Percentiles rank a stretch among this genome's conserved stretches.
Evolutionary conservation across 164 flowering plant species (phyloP).

Genomic region (Nelumbo lutea): DNA sequence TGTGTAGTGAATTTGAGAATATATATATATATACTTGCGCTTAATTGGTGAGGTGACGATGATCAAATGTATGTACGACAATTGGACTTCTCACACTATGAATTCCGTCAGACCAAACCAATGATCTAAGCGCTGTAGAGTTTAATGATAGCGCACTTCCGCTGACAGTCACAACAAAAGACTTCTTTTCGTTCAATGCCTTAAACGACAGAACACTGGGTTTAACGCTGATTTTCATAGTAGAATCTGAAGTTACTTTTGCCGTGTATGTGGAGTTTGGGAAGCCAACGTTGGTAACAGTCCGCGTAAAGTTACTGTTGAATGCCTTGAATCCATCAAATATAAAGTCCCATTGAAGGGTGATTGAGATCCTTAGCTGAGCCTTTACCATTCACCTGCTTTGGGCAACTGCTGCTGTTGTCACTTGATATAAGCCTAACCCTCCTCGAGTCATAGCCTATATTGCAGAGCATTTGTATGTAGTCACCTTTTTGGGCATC

Average conservation of each 20-base stretch:
- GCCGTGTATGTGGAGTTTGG: not conserved
- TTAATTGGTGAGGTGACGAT: no score
- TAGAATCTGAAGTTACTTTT: not conserved
- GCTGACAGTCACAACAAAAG: constrained; percentile 13
- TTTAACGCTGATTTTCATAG: constrained; percentile 14
- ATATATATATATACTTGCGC: no score
- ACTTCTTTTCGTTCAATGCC: constrained; percentile 12
- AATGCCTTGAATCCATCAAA: not conserved
- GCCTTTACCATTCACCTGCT: no score
- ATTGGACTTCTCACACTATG: constrained; percentile 31
- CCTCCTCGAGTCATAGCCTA: constrained; percentile 3
- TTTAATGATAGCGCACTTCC: constrained; percentile 6
- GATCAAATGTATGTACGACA: constrained; percentile 8
- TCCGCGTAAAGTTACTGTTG: constrained; percentile 2
- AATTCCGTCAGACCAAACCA: no score
- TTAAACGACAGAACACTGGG: constrained; percentile 19
- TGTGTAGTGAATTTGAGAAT: no score
- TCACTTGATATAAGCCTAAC: no score
- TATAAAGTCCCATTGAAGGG: not conserved
- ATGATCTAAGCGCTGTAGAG: no score
- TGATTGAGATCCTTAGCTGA: no score
- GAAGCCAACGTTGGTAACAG: constrained; percentile 15
- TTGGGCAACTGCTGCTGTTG: no score
- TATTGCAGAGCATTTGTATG: constrained; percentile 13
- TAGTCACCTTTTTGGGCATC: constrained; percentile 2